Conservation (phyloP, 1,139 yeast genomes). For the Blastobotrys ciferrii region DNA sequence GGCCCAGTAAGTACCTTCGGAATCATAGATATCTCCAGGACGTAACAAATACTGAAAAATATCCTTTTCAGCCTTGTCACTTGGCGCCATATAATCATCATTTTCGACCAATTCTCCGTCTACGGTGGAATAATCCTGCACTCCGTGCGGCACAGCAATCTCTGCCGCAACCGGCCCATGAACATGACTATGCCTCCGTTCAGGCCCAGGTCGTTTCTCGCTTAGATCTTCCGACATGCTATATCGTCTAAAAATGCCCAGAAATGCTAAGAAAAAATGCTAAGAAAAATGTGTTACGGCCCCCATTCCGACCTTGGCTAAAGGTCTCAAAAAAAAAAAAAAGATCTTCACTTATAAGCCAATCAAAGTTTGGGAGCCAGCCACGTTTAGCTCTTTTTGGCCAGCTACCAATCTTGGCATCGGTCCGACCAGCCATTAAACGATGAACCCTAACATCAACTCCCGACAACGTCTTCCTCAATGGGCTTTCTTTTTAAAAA, state of each 20-base stretch:
- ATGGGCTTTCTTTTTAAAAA: no score
- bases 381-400: not conserved
- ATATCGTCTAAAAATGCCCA: not conserved
- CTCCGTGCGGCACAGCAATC: conserved; percentile 39
- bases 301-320: not conserved
- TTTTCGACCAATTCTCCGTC: conserved; percentile 32
- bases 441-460: not conserved
- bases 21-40: conserved; percentile 35
- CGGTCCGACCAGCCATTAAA: not conserved
- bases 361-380: not conserved
- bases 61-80: conserved; percentile 35
- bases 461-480: no score
- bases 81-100: conserved; percentile 24
- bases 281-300: not conserved
- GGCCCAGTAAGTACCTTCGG: conserved; percentile 40
- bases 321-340: not conserved
- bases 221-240: conserved; percentile 2
- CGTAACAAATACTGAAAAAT: conserved; percentile 35
- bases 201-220: conserved; percentile 4
- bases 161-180: conserved; percentile 37
- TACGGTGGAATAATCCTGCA: conserved; percentile 36
- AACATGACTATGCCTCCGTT: conserved; percentile 18
- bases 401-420: not conserved
- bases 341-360: conserved; percentile 1
- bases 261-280: not conserved